Percentiles rank a stretch among this genome's conserved stretches.
These are phyloP conservation scores for Yarrowia keelungensis DNA, from an alignment of 805 yeast species.

Conservation along the genomic window DNA sequence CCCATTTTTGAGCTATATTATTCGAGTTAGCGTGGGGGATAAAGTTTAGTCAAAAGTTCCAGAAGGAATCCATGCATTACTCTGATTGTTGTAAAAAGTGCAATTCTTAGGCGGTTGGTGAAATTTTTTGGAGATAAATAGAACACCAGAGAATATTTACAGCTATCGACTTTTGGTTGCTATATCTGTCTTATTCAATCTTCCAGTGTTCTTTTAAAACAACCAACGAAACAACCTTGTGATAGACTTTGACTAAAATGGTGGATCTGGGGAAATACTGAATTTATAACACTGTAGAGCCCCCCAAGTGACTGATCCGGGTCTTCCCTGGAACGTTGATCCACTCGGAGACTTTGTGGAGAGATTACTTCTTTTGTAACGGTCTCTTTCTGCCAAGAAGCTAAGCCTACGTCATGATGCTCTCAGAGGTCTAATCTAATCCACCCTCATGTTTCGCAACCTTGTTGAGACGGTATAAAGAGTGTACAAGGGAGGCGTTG, in stretches of 20 bases:
- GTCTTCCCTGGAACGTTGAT: no score
- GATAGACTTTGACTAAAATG: not conserved
- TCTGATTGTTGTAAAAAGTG: not conserved
- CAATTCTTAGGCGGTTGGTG: not conserved
- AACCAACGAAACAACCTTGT: not conserved
- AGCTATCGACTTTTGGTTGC: not conserved
- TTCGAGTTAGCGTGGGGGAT: not conserved
- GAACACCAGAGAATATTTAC: not conserved
- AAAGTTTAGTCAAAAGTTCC: slow-evolving; percentile 3
- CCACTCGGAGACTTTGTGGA: not conserved
- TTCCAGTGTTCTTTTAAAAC: not conserved
- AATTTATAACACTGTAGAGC: no score
- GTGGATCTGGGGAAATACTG: not conserved
- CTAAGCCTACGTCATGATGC: not conserved
- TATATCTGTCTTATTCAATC: not conserved
- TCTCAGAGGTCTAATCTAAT: not conserved
- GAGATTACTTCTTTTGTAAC: slow-evolving; percentile 3
- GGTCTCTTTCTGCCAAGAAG: not conserved
- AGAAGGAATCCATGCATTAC: not conserved
- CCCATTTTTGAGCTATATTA: not conserved
- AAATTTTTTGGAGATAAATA: not conserved
- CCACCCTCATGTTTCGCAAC: not conserved
- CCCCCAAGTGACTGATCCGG: not conserved
- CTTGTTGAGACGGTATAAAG: slow-evolving; percentile 2
- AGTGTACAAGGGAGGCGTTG: not conserved